Conservation (phyloP, 2,329 filamentous ascomycete species). For the Colletotrichum sp. region DNA sequence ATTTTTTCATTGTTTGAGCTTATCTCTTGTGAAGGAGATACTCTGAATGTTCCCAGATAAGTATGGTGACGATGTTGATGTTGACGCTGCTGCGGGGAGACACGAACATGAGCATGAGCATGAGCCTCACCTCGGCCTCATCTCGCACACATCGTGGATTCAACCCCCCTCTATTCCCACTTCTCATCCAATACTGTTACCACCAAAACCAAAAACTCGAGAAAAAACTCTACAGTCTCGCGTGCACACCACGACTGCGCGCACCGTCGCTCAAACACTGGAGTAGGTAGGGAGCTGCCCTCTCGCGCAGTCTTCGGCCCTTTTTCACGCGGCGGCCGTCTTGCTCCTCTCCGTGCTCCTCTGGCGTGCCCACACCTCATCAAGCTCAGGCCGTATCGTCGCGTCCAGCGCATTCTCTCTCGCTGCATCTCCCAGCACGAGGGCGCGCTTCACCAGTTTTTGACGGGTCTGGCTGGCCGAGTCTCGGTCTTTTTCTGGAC, state of each 20-base stretch:
- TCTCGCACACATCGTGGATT: background rate
- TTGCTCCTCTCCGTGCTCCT: background rate
- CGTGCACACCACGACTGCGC: background rate
- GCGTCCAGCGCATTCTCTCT: background rate
- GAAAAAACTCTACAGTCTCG: background rate
- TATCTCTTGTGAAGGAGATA: background rate
- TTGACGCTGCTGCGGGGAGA: background rate
- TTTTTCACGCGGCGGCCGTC: background rate
- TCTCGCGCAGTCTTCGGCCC: background rate
- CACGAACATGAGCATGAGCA: background rate
- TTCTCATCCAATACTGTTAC: background rate
- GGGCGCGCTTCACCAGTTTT: background rate
- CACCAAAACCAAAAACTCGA: background rate
- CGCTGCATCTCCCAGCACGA: background rate
- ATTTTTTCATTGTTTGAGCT: background rate
- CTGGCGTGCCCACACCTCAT: background rate
- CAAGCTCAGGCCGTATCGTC: background rate
- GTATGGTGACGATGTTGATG: background rate
- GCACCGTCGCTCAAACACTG: background rate
- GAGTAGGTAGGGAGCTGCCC: background rate
- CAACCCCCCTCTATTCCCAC: constrained; percentile 4
- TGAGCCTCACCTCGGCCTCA: background rate
- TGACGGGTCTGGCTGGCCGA: constrained; percentile 12
- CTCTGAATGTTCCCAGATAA: background rate
- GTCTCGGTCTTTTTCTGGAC: constrained; percentile 15